These are phyloP conservation scores for Solanum bukasovii DNA, from an alignment of 257 asterid genomes.

Conservation along the genomic window DNA sequence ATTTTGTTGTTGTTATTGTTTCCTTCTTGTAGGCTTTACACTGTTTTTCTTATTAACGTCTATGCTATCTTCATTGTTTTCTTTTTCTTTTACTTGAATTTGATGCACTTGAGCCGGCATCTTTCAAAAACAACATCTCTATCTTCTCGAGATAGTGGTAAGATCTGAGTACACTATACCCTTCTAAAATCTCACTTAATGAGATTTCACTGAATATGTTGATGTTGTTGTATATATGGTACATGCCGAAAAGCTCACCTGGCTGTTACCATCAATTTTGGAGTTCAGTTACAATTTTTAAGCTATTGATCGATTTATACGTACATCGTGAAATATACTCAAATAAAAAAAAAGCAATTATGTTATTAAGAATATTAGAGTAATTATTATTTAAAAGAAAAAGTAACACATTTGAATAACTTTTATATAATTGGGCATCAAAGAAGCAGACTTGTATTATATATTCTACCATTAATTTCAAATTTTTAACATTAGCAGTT, in stretches of 20 bases:
- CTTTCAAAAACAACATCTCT: neutral
- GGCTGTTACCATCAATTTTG: neutral
- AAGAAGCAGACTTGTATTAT: too few relatives aligned
- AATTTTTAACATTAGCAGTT: neutral
- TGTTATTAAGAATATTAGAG: too few relatives aligned
- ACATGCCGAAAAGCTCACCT: neutral
- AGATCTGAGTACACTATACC: neutral
- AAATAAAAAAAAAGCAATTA: too few relatives aligned
- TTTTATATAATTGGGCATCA: neutral
- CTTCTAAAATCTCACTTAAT: too few relatives aligned
- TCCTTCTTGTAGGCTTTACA: neutral
- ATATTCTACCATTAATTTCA: neutral
- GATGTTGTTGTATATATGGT: neutral
- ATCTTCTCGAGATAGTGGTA: neutral
- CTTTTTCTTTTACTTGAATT: too few relatives aligned
- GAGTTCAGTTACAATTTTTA: neutral
- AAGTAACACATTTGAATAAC: neutral
- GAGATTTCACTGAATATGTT: too few relatives aligned
- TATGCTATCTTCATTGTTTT: too few relatives aligned
- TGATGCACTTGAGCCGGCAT: neutral
- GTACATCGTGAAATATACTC: neutral
- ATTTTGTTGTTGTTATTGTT: too few relatives aligned
- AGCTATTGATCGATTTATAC: neutral
- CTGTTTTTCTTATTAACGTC: too few relatives aligned
- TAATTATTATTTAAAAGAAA: neutral